phyloP scores from a whole-genome alignment of 441 rosid species.

The Euphorbia celastroides region DNA sequence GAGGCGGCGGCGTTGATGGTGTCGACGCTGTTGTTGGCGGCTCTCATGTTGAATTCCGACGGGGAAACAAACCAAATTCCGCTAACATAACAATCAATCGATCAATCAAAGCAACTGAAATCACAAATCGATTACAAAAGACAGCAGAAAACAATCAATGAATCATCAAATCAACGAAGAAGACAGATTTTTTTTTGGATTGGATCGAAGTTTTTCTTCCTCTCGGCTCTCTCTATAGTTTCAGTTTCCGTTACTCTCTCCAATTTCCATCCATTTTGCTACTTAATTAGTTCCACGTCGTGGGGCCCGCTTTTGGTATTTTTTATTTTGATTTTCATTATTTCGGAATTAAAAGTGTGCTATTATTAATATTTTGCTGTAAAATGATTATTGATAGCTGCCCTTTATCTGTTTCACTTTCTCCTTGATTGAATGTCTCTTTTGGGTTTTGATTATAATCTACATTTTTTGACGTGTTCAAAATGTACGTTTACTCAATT shows the following conservation, averaged over 20 bases:
- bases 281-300: slow-evolving; percentile 22
- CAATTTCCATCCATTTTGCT: slow-evolving; percentile 26
- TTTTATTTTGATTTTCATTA: neutral
- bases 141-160: neutral
- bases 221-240: neutral
- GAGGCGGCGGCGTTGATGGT: slow-evolving; percentile 84
- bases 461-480: no score
- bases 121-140: slow-evolving; percentile 24
- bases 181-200: neutral
- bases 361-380: neutral
- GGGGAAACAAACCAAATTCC: slow-evolving; percentile 11
- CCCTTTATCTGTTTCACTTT: neutral
- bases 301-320: slow-evolving; percentile 10
- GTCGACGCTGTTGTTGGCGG: slow-evolving; percentile 54
- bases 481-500: no score
- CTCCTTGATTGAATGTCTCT: neutral
- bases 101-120: slow-evolving; percentile 1
- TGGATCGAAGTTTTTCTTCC: neutral
- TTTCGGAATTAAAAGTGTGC: slow-evolving; percentile 8
- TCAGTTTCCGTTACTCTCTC: slow-evolving; percentile 25
- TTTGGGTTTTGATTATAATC: neutral
- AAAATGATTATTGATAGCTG: neutral
- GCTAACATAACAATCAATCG: no score
- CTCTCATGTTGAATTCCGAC: slow-evolving; percentile 42
- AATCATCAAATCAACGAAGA: neutral